Percentiles rank a stretch among this genome's conserved stretches.
Evolutionary conservation across 768 basidiomycete genomes (phyloP).

Genomic region (Termitomyces sp.): DNA sequence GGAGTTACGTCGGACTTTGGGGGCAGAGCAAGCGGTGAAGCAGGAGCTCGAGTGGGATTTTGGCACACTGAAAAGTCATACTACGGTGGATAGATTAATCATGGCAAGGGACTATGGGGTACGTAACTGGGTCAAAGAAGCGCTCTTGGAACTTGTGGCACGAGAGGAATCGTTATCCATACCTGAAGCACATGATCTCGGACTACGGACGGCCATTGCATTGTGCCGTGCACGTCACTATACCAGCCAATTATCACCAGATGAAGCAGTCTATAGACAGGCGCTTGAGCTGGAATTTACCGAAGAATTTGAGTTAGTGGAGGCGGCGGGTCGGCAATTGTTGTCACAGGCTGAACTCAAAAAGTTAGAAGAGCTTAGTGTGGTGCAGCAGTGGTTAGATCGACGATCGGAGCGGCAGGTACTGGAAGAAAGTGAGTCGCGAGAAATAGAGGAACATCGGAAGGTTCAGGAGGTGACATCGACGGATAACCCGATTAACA

Average conservation of each 20-base stretch:
- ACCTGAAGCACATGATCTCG: slow-evolving; percentile 1
- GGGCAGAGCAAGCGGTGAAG: background rate
- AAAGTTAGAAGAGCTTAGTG: background rate
- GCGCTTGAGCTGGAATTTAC: background rate
- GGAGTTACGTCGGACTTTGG: background rate
- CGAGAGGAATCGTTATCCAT: background rate
- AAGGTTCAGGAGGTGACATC: background rate
- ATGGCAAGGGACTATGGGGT: slow-evolving; percentile 4
- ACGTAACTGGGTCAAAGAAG: slow-evolving; percentile 1
- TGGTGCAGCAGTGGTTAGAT: background rate
- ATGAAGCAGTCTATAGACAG: background rate
- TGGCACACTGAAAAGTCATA: background rate
- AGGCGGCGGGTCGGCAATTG: background rate
- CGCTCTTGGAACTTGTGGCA: background rate
- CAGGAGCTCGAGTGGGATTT: background rate
- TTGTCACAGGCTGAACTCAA: background rate
- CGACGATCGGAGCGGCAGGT: background rate
- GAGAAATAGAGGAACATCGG: background rate
- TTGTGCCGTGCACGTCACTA: slow-evolving; percentile 3
- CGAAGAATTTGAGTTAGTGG: background rate
- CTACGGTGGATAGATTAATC: background rate
- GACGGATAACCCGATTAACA: background rate
- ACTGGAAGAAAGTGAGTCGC: background rate
- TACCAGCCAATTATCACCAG: background rate
- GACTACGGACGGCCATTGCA: slow-evolving; percentile 3